Evolutionary conservation across 2,329 filamentous ascomycete genomes (phyloP).

Genomic region (Stenocarpella maydis): DNA sequence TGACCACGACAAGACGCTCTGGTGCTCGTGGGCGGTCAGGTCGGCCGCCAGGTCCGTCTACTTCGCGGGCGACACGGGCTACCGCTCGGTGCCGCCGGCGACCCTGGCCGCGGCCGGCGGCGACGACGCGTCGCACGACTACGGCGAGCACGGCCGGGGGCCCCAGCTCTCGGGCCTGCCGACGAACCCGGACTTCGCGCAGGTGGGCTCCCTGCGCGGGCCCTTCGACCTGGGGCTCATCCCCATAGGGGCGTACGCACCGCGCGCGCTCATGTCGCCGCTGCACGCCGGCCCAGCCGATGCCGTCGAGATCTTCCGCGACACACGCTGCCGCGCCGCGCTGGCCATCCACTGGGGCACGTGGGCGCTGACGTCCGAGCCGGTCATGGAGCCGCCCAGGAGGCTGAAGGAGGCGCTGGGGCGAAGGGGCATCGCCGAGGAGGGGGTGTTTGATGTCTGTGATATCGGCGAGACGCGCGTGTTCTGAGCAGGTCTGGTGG

Average conservation of each 20-base stretch:
- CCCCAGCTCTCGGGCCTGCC: slow-evolving; percentile 70
- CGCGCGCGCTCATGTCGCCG: slow-evolving; percentile 74
- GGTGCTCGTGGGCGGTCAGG: slow-evolving; percentile 85
- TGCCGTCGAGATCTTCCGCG: slow-evolving; percentile 86
- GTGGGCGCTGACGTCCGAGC: slow-evolving; percentile 87
- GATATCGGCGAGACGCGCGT: slow-evolving; percentile 85
- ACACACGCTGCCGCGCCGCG: slow-evolving; percentile 79
- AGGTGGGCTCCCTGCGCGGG: slow-evolving; percentile 81
- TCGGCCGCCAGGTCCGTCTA: slow-evolving; percentile 71
- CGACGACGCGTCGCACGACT: slow-evolving; percentile 62
- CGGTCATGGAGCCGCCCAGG: slow-evolving; percentile 82
- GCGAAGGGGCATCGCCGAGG: slow-evolving; percentile 71
- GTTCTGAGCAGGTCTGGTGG: slow-evolving; percentile 59
- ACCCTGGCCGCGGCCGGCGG: slow-evolving; percentile 55
- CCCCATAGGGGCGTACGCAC: slow-evolving; percentile 89
- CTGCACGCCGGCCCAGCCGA: slow-evolving; percentile 91
- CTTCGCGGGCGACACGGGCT: slow-evolving; percentile 92
- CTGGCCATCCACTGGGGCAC: slow-evolving; percentile 94
- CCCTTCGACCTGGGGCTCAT: slow-evolving; percentile 93
- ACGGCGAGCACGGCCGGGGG: slow-evolving; percentile 65
- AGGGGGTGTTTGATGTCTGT: slow-evolving; percentile 81
- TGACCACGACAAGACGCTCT: slow-evolving; percentile 80
- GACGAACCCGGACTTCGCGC: slow-evolving; percentile 81
- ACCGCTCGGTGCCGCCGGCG: slow-evolving; percentile 76
- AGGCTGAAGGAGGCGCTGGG: slow-evolving; percentile 76